Evolutionary conservation across 495 filamentous ascomycete species (phyloP), one percentile per base, ranked within the genome.

Genomic region (Tuber umbilicatum): DNA sequence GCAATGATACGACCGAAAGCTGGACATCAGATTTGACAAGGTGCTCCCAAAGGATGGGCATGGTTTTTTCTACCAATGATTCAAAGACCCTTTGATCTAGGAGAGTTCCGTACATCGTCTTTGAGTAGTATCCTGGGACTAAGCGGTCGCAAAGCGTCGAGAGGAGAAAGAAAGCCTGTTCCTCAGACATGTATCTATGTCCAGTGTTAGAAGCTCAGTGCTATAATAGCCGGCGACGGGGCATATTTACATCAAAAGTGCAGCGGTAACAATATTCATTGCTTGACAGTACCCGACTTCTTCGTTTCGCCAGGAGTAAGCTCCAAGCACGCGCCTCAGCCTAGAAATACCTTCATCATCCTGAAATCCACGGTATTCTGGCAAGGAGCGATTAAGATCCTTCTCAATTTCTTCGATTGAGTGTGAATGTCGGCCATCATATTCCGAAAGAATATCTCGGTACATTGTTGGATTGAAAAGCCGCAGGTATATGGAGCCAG

Each of bases 371-470:
- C 95, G 92, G 82, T 99, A 99, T 83, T 99, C 95, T 0, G 95
- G 95, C 73, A 99, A 85, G 85, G 93, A 97, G 75, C 95, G 89
- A 82, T 99, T 99, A 69, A 99, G 85, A 80, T 99, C 95, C 81
- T 99, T 99, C 81, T 99, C 95, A 74, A 99, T 99, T 85, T 99
- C 95, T 80, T 99, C 95, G 75, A 98, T 97, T 3, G 95, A 95
- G 73, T 97, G 86, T 2, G 94, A 97, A 74, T 93, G 91, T 77
- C 89, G 87, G 16, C 95, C 95, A 6, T 89, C 86, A 74, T 90
- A 93, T 80, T 97, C 93, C 31, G 89, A 84, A 35, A 99, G 86
- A 9, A 93, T 98, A 43, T 99, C 91, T 37, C 86, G 83, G 78
- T 94, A 99, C 14, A 94, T 85, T 17, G 88, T 92, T 1, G 95